Base-by-base conservation (phyloP, 108 stramenopile genomes). In the Thalassiosira profunda region DNA sequence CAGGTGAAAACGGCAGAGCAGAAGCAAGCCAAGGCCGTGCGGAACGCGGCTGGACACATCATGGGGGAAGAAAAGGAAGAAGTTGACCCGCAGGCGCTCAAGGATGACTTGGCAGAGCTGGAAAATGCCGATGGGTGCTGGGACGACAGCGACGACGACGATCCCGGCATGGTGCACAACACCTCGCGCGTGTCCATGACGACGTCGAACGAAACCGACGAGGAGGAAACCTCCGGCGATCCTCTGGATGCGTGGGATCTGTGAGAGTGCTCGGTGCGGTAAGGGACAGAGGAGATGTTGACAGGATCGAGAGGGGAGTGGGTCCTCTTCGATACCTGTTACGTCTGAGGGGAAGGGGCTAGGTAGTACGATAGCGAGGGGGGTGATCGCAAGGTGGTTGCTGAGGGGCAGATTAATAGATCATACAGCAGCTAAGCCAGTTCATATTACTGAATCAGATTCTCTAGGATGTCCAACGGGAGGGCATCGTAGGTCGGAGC, bases 71-170 rank as follows among this genome's bases (percentile, higher is more conserved):
- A 85, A 31, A 76, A 80, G 24, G 85, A 74, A 23, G 83, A 76
- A 38, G 37, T 20, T 43, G 87, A 75, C 14, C 74, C 78, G 7
- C 66, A 80, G 26, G 58, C 85, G 20, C 68, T 95, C 40, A 86
- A 88, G 45, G 89, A 91, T 54, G 94, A 95, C 53, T 52, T 95
- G 34, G 89, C 87, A 30, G 62, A 67, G 47, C 49, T 95, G 20
- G 81, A 84, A 45, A 95, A 92, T 59, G 67, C 85, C 0, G 89
- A 95, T 71, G 89, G 93, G 41, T 88, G 88, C 64, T 95, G 94
- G 94, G 94, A 95, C 64, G 91, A 92, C 61, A 83, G 81, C 24
- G 94, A 95, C 42, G 87, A 90, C 34, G 91, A 92, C 29, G 84
- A 84, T 46, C 70, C 59, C 26, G 70, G 57, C 28, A 73, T 67